Evolutionary conservation across 2,329 filamentous ascomycete genomes (phyloP), one percentile per base, ranked within the genome.

Genomic region (Chrysosporium queenslandicum): DNA sequence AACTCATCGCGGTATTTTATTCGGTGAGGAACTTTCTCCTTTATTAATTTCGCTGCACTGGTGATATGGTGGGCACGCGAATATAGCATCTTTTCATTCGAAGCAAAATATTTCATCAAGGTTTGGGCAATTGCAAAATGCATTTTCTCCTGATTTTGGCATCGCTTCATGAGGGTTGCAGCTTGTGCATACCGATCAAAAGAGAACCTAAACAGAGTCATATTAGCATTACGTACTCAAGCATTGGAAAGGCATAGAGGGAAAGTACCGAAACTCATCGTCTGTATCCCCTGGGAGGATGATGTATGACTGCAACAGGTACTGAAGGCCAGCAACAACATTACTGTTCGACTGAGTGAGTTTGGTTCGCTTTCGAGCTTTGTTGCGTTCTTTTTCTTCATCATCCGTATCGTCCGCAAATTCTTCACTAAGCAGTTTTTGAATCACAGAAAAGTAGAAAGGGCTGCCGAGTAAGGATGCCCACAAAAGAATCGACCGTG

Each of bases 171-270:
- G 4, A 79, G 77, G 12, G 79, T 74, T 4, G 87, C 82, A 14
- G 87, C 87, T 63, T 86, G 82, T 47, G 89, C 77, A 61, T 94
- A 94, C 49, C 90, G 81, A 66, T 96, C 90, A 66, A 96, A 90
- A 30, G 84, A 82, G 65, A 96, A 96, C 30, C 82, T 81, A 56
- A 7, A 39, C 18, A 29, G 27, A 46, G 4, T 14, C 30, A 58
- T 29, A 16, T 45, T 52, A 61, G 55, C 50, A 12, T 30, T 5
- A 32, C 3, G 29, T 32, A 43, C 16, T 46, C 25, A 29, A 29
- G 46, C 12, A 2, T n/a, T 51, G 11, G 21, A 14, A 11, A 29
- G 32, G 8, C 5, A 18, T 16, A 12, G 14, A 20, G 29, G 5
- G 30, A 30, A 52, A 18, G 20, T 48, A 67, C 61, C 76, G 76